phyloP scores from a whole-genome alignment of 768 basidiomycete species.

The Hygrocybe coccinea region DNA sequence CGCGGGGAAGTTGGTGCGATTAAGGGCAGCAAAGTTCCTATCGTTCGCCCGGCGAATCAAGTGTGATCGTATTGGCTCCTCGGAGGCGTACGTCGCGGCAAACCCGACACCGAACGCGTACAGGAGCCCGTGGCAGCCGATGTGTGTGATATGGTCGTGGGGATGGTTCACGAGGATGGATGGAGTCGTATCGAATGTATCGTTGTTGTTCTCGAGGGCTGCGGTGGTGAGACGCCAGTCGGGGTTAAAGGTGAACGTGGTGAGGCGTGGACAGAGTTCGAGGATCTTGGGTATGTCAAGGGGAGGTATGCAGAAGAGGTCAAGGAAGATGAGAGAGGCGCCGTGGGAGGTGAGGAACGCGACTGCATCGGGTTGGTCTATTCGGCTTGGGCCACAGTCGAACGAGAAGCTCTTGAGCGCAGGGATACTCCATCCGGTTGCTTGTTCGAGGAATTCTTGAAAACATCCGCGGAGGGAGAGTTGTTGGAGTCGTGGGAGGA shows the following conservation, averaged over 20 bases:
- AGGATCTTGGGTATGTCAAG: constrained; percentile 58
- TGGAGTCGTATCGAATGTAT: constrained; percentile 24
- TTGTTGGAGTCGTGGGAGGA: constrained; percentile 53
- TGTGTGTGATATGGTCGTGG: constrained; percentile 51
- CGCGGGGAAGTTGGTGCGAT: constrained; percentile 52
- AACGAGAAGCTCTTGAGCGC: constrained; percentile 54
- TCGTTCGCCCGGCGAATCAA: constrained; percentile 59
- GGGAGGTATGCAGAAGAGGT: constrained; percentile 53
- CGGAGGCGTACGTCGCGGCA: constrained; percentile 38
- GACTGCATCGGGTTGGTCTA: constrained; percentile 54
- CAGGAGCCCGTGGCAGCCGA: constrained; percentile 65
- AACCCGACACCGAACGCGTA: constrained; percentile 66
- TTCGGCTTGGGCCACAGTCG: constrained; percentile 42
- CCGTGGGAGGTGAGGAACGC: constrained; percentile 62
- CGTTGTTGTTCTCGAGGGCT: constrained; percentile 12
- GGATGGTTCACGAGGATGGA: constrained; percentile 45
- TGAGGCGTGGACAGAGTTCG: constrained; percentile 58
- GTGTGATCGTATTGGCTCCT: constrained; percentile 41
- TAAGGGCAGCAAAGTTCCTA: constrained; percentile 54
- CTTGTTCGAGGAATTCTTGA: constrained; percentile 66
- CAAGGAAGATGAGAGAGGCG: constrained; percentile 53
- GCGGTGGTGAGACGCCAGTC: constrained; percentile 56
- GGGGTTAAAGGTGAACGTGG: constrained; percentile 64
- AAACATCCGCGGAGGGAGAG: constrained; percentile 58
- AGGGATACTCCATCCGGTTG: constrained; percentile 61